phyloP scores from a whole-genome alignment of 441 rosid genomes.

The Brassica hybrid region DNA sequence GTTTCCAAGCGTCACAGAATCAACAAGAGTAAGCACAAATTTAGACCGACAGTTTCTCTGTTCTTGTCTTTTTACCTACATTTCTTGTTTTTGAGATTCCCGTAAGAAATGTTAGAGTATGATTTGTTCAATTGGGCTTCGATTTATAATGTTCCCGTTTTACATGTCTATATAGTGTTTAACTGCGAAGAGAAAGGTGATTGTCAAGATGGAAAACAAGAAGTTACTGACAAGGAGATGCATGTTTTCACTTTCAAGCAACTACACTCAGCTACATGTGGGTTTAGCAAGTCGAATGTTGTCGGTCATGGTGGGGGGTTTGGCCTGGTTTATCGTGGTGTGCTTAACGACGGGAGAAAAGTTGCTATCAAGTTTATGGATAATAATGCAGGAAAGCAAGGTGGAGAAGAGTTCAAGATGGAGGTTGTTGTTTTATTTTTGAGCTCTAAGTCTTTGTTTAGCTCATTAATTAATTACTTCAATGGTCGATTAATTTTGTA shows the following conservation, averaged over 20 bases:
- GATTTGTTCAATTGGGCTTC: no score
- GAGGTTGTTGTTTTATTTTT: conserved; percentile 55
- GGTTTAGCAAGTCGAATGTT: conserved; percentile 89
- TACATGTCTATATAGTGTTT: conserved; percentile 47
- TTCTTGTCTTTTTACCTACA: no score
- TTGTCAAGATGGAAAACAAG: conserved; percentile 41
- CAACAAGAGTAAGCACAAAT: conserved; percentile 48
- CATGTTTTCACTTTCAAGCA: conserved; percentile 84
- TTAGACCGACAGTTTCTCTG: neutral
- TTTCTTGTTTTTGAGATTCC: no score
- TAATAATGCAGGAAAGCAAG: conserved; percentile 86
- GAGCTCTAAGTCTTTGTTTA: neutral
- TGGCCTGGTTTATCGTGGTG: conserved; percentile 84
- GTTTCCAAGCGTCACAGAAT: conserved; percentile 62
- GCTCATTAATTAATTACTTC: neutral
- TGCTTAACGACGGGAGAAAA: conserved; percentile 81
- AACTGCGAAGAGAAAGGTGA: conserved; percentile 56
- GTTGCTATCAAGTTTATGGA: conserved; percentile 94
- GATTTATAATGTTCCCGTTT: no score
- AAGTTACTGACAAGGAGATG: conserved; percentile 58
- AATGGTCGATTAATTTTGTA: conserved; percentile 18
- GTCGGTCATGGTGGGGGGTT: conserved; percentile 95
- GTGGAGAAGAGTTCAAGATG: conserved; percentile 87
- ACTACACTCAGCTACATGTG: conserved; percentile 81
- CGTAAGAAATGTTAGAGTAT: no score